These are phyloP conservation scores for Euphorbia lathyris DNA, from an alignment of 345 rosid genomes.

Conservation along the genomic window DNA sequence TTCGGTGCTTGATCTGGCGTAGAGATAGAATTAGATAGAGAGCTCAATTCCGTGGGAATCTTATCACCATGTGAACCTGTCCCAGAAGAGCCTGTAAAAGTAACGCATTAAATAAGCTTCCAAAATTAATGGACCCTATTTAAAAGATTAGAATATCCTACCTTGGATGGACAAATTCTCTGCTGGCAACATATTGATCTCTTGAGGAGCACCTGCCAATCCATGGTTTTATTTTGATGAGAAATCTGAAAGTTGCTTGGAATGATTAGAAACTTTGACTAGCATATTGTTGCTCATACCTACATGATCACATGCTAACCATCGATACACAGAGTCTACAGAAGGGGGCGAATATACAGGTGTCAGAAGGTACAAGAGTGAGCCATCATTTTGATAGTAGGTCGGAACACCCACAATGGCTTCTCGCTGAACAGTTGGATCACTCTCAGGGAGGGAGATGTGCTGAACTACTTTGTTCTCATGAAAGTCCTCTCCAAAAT, in stretches of 20 bases:
- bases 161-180: slow-evolving; percentile 35
- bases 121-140: slow-evolving; percentile 10
- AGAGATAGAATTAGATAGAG: slow-evolving; percentile 27
- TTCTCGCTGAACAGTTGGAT: slow-evolving; percentile 31
- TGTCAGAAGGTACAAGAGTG: slow-evolving; percentile 60
- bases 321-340: slow-evolving; percentile 47
- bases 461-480: slow-evolving; percentile 27
- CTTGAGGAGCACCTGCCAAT: slow-evolving; percentile 33
- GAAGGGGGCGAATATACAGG: slow-evolving; percentile 73
- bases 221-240: slow-evolving; percentile 9
- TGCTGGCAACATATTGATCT: slow-evolving; percentile 14
- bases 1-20: slow-evolving; percentile 29
- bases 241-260: slow-evolving; percentile 10
- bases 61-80: slow-evolving; percentile 27
- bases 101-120: slow-evolving; percentile 13
- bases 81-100: slow-evolving; percentile 37
- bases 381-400: slow-evolving; percentile 74
- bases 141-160: slow-evolving; percentile 19
- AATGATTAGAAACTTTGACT: slow-evolving; percentile 10
- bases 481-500: slow-evolving; percentile 27
- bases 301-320: slow-evolving; percentile 44
- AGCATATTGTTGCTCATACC: slow-evolving; percentile 39
- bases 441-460: slow-evolving; percentile 15
- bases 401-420: slow-evolving; percentile 53
- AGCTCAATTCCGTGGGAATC: slow-evolving; percentile 26